Evolutionary conservation across 441 rosid species (phyloP), one percentile per base, ranked within the genome.

Genomic region (Metrosideros polymorpha): DNA sequence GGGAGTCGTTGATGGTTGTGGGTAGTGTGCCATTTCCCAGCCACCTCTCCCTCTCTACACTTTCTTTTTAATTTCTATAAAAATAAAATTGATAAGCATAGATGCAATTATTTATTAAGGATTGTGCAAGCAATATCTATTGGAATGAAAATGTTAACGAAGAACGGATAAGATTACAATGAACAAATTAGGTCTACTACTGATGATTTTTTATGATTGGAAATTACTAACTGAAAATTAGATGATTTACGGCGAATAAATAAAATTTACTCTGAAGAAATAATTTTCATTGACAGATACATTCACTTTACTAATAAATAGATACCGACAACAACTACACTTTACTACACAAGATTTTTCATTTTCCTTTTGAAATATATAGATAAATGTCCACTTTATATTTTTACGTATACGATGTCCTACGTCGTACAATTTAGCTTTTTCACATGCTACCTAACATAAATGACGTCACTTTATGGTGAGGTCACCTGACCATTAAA

Each of bases 1-100:
- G 3, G 6, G 19, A 17, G 19, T 18, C 7, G 6, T 52, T 18
- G 8, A 52, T 52, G 54, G 54, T 1, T 18, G 7, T 51, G 22
- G 32, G 29, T 25, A 7, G 14, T 57, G 32, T 57, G 63, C 14
- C 7, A 1, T 30, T 56, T 56, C 66, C 18, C 12, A 59, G 19
- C 19, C 30, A 17, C 19, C 1, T 59, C 35, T 59, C 5, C 22
- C 17, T 29, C 71, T 59, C 39, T 29, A 7, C 19, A 59, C 71
- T 29, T 59, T 29, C 6, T 14, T 17, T 50, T 17, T 56, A n/a
- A 12, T 12, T n/a, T 56, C 18, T 27, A n/a, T 12, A 56, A 12
- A 27, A 12, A 1, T 1, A n/a, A 27, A 56, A 27, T 56, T 12
- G 7, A 0, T 56, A 1, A 7, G 13, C 32, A 12, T 12, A 56